Percentiles rank a stretch among this genome's conserved stretches.
These are phyloP conservation scores for Corrigiola litoralis DNA, from an alignment of 179 eudicot species.

Conservation along the genomic window DNA sequence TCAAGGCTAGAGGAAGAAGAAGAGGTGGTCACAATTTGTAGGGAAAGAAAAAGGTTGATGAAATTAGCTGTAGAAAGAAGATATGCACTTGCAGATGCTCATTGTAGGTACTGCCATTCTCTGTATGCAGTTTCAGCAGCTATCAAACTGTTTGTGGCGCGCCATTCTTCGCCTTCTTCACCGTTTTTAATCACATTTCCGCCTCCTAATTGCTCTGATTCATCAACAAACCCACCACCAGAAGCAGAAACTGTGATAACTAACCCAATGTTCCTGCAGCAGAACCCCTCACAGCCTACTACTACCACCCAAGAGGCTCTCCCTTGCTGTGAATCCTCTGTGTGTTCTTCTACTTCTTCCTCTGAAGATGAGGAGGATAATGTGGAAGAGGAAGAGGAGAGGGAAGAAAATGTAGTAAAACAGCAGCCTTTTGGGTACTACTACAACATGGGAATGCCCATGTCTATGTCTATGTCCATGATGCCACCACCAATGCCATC, in stretches of 20 bases:
- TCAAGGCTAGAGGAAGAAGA: constrained; percentile 82
- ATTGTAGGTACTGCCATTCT: constrained; percentile 73
- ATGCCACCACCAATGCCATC: constrained; percentile 62
- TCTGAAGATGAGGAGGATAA: constrained; percentile 34
- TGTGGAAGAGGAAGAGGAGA: constrained; percentile 13
- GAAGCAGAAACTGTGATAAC: constrained; percentile 49
- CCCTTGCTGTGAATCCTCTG: constrained; percentile 31
- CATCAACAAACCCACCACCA: constrained; percentile 30
- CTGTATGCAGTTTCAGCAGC: constrained; percentile 84
- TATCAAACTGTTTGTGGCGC: constrained; percentile 73
- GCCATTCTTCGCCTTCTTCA: constrained; percentile 73
- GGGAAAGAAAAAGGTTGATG: constrained; percentile 69
- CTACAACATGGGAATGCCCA: constrained; percentile 30
- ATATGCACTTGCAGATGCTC: constrained; percentile 80
- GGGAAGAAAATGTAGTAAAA: not conserved
- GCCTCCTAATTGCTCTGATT: constrained; percentile 35
- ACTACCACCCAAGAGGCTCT: constrained; percentile 40
- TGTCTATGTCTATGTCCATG: constrained; percentile 33
- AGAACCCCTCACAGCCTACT: constrained; percentile 52
- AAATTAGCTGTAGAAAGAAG: constrained; percentile 82
- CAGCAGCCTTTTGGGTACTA: constrained; percentile 43
- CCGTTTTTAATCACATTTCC: constrained; percentile 72
- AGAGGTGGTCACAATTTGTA: constrained; percentile 72
- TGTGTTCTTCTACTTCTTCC: constrained; percentile 34
- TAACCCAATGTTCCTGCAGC: constrained; percentile 77